Conservation (phyloP, 768 basidiomycete species). For the Amanita jacksonii region DNA sequence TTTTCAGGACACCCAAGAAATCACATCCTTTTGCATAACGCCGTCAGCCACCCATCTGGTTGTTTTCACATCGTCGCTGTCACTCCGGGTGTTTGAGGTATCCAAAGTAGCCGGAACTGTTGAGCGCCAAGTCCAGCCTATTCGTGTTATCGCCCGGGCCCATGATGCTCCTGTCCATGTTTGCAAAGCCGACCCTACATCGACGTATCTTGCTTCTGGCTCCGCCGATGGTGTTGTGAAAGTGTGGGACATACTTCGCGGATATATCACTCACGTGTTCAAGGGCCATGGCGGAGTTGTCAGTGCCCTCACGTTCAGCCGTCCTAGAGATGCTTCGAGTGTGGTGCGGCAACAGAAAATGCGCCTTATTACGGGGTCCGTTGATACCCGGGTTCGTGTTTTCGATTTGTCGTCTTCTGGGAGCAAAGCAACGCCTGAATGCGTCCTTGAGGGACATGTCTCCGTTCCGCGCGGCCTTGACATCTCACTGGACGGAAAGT, state of each 20-base stretch:
- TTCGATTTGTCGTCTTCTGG: conserved; percentile 71
- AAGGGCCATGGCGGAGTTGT: conserved; percentile 98
- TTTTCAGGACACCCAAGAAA: conserved; percentile 69
- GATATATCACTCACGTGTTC: conserved; percentile 90
- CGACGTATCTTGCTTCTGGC: conserved; percentile 88
- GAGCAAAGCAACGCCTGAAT: conserved; percentile 53
- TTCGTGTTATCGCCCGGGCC: conserved; percentile 70
- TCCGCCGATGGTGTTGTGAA: conserved; percentile 96
- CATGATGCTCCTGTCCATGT: conserved; percentile 95
- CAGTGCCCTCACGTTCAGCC: conserved; percentile 81
- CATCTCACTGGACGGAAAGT: conserved; percentile 76
- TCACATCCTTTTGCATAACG: conserved; percentile 78
- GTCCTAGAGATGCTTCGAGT: conserved; percentile 50
- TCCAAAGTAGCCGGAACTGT: conserved; percentile 37
- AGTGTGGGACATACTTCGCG: conserved; percentile 86
- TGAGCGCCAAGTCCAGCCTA: conserved; percentile 50
- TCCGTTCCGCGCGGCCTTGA: conserved; percentile 90
- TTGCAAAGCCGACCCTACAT: conserved; percentile 74
- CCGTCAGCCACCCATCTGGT: conserved; percentile 66
- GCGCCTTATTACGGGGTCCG: conserved; percentile 83
- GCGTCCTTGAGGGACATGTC: conserved; percentile 90
- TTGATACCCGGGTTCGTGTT: conserved; percentile 86
- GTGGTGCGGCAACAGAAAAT: conserved; percentile 43
- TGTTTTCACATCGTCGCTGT: conserved; percentile 72
- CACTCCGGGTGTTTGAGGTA: conserved; percentile 78